Conservation (phyloP, 495 filamentous ascomycete genomes). For the Penicillium silybi region DNA sequence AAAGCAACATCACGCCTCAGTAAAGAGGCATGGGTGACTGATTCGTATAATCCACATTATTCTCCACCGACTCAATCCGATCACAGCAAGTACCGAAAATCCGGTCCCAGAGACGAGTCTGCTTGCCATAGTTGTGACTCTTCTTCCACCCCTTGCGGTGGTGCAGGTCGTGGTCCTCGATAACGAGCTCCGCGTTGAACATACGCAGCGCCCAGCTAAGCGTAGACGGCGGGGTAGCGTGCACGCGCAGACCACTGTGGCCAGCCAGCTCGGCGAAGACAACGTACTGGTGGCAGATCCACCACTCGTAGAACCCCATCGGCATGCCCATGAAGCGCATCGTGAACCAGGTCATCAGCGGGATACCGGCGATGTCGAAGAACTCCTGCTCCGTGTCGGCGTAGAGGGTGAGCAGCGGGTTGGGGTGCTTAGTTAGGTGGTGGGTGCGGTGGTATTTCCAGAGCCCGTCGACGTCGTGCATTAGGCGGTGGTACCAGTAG, state of each 20-base stretch:
- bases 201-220: constrained; percentile 25
- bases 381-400: constrained; percentile 38
- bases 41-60: constrained; percentile 34
- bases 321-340: constrained; percentile 32
- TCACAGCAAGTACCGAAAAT: constrained; percentile 34
- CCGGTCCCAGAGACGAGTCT: constrained; percentile 40
- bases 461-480: constrained; percentile 30
- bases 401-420: constrained; percentile 32
- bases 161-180: constrained; percentile 40
- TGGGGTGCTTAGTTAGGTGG: constrained; percentile 40
- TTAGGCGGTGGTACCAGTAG: constrained; percentile 38
- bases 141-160: constrained; percentile 40
- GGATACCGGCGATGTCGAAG: constrained; percentile 35
- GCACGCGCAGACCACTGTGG: constrained; percentile 33
- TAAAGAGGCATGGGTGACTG: constrained; percentile 28
- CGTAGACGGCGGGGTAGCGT: constrained; percentile 28
- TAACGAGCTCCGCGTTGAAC: constrained; percentile 31
- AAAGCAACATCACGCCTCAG: constrained; percentile 1
- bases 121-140: constrained; percentile 39
- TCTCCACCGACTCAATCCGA: constrained; percentile 24
- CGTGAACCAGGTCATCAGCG: constrained; percentile 32
- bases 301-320: constrained; percentile 42
- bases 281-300: constrained; percentile 39
- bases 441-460: constrained; percentile 43
- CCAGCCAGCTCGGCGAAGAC: constrained; percentile 33